These are phyloP conservation scores for Boletus barrowsii DNA, from an alignment of 768 basidiomycete genomes.

Conservation along the genomic window DNA sequence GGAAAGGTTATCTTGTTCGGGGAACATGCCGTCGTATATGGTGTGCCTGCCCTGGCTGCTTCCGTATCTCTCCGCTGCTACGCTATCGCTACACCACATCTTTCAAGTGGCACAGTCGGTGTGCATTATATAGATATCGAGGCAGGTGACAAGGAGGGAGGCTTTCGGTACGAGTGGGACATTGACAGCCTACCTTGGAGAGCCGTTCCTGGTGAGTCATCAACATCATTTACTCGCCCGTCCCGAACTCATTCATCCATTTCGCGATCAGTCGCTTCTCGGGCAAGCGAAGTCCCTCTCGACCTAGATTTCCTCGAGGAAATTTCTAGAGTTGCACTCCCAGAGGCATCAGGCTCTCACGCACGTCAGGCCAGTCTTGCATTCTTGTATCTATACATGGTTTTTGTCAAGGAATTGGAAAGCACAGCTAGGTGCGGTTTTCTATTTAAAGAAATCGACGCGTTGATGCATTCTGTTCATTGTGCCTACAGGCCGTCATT, in stretches of 20 bases:
- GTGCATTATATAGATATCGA: constrained; percentile 79
- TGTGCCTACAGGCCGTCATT: constrained; percentile 57
- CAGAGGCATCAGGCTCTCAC: constrained; percentile 29
- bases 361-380: constrained; percentile 56
- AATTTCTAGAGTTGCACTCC: constrained; percentile 47
- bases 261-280: constrained; percentile 11
- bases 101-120: constrained; percentile 42
- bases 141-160: constrained; percentile 14
- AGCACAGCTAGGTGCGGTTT: constrained; percentile 52
- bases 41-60: constrained; percentile 95
- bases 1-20: constrained; percentile 98
- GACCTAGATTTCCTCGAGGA: constrained; percentile 74
- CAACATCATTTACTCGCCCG: neutral
- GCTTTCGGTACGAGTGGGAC: constrained; percentile 80
- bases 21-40: constrained; percentile 98
- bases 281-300: constrained; percentile 39
- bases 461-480: constrained; percentile 11
- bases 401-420: constrained; percentile 44
- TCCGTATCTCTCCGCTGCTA: constrained; percentile 96
- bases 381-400: constrained; percentile 94
- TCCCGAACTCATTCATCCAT: neutral
- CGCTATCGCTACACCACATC: constrained; percentile 72
- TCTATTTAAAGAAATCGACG: constrained; percentile 14
- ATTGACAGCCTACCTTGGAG: constrained; percentile 78
- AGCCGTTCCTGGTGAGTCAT: constrained; percentile 44